Percentiles rank a stretch among this genome's conserved stretches.
phyloP scores from a whole-genome alignment of 805 yeast species.

The Dipodascopsis tothii region DNA sequence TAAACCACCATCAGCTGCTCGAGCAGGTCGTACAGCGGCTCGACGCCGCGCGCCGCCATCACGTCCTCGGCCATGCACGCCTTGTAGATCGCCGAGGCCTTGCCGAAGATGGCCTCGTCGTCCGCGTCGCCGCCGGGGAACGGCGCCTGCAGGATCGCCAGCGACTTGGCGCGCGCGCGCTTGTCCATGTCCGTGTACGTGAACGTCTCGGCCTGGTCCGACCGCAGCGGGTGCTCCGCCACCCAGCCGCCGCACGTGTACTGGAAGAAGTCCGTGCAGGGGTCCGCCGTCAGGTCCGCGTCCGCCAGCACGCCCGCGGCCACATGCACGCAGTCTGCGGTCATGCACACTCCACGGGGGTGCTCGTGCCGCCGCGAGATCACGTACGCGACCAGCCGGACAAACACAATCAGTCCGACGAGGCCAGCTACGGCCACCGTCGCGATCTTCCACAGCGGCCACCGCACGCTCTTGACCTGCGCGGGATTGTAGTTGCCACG shows the following conservation, averaged over 20 bases:
- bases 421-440: neutral
- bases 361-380: neutral
- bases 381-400: neutral
- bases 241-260: slow-evolving; percentile 22
- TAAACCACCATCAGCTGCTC: slow-evolving; percentile 10
- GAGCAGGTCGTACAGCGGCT: slow-evolving; percentile 17
- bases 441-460: slow-evolving; percentile 12
- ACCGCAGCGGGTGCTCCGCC: slow-evolving; percentile 14
- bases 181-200: slow-evolving; percentile 18
- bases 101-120: slow-evolving; percentile 18
- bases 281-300: slow-evolving; percentile 14
- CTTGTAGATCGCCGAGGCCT: slow-evolving; percentile 20
- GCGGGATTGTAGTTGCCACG: neutral
- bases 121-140: slow-evolving; percentile 12
- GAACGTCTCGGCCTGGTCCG: slow-evolving; percentile 19
- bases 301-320: slow-evolving; percentile 21
- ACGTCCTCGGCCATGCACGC: slow-evolving; percentile 22
- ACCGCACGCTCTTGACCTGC: too few relatives aligned
- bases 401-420: neutral
- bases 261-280: slow-evolving; percentile 21
- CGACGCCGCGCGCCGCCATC: slow-evolving; percentile 13
- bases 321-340: slow-evolving; percentile 18
- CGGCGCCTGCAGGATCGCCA: slow-evolving; percentile 16
- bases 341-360: slow-evolving; percentile 11
- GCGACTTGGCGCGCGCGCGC: slow-evolving; percentile 16